Evolutionary conservation across 768 basidiomycete genomes (phyloP), one percentile per base, ranked within the genome.

Genomic region (Lactifluus volemus): DNA sequence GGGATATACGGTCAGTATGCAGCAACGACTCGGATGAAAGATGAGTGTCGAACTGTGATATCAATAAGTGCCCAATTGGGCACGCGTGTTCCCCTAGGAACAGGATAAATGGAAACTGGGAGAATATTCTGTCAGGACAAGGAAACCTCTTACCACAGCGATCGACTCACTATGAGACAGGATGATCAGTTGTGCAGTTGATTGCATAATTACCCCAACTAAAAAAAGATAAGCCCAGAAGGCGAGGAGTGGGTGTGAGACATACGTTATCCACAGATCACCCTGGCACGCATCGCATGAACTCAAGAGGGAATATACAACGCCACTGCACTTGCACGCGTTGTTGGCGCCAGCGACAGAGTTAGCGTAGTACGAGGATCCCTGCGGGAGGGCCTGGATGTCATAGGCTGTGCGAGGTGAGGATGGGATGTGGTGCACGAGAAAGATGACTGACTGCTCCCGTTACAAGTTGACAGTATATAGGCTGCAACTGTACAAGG

Each of bases 271-370:
- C 25, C 25, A 25, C 25, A 2, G 25, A 1, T 25, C 1, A 25
- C 2, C 2, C 25, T 25, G 25, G 25, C 25, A 25, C 25, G 25
- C 25, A 3, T 53, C 61, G 17, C 61, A 62, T 14, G 61, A 56
- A 12, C 61, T 62, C 14, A 62, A 8, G 25, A 62, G 61, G 5
- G 42, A 52, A 39, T 63, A 63, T 14, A 32, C 8, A 11, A 63
- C 14, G 0, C 52, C 53, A 47, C 30, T 63, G 25, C 61, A 63
- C 51, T 53, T 49, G 61, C 61, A 62, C 52, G 49, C 0, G 34
- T 63, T 36, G 19, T 9, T 25, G 25, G 1, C 25, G 25, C 25
- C 25, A 25, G 25, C n/a, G n/a, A n/a, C n/a, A n/a, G n/a, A n/a
- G n/a, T n/a, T n/a, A n/a, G n/a, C n/a, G n/a, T n/a, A n/a, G n/a